These are phyloP conservation scores for Penicillium angulare DNA, from an alignment of 495 filamentous ascomycete species.

Conservation along the genomic window DNA sequence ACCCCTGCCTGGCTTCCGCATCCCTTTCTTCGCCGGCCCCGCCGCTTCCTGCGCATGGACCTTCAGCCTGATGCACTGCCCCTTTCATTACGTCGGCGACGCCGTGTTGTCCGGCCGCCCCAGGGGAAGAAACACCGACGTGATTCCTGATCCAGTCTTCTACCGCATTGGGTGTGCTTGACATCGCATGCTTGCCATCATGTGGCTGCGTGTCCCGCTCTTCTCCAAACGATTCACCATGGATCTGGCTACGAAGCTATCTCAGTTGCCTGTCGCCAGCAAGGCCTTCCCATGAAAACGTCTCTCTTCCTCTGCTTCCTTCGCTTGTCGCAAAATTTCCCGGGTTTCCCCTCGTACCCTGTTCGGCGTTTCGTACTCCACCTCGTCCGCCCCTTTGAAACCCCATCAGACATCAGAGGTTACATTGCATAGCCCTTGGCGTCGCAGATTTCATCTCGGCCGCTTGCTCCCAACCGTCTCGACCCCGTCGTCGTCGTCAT, in stretches of 20 bases:
- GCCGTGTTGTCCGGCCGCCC: constrained; percentile 1
- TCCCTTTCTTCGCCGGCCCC: constrained; percentile 5
- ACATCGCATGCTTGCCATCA: too few relatives aligned
- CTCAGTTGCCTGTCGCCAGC: too few relatives aligned
- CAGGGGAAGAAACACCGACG: background rate
- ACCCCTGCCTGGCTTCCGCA: background rate
- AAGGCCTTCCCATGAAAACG: too few relatives aligned
- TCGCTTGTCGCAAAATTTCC: too few relatives aligned
- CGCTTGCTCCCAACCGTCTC: background rate
- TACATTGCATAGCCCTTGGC: background rate
- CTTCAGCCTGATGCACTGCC: constrained; percentile 7
- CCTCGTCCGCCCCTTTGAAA: too few relatives aligned
- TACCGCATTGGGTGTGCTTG: background rate
- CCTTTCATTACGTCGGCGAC: constrained; percentile 15
- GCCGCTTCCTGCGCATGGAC: background rate
- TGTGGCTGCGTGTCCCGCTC: too few relatives aligned
- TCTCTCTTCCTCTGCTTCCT: too few relatives aligned
- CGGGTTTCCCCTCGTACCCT: too few relatives aligned
- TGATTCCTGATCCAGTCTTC: background rate
- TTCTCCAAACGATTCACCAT: too few relatives aligned
- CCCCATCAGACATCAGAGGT: background rate
- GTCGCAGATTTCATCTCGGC: background rate
- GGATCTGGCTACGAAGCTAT: too few relatives aligned
- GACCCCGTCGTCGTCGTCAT: constrained; percentile 2
- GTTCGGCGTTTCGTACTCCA: background rate